These are phyloP conservation scores for Neurospora sp. DNA, from an alignment of 495 filamentous ascomycete species.

Conservation along the genomic window DNA sequence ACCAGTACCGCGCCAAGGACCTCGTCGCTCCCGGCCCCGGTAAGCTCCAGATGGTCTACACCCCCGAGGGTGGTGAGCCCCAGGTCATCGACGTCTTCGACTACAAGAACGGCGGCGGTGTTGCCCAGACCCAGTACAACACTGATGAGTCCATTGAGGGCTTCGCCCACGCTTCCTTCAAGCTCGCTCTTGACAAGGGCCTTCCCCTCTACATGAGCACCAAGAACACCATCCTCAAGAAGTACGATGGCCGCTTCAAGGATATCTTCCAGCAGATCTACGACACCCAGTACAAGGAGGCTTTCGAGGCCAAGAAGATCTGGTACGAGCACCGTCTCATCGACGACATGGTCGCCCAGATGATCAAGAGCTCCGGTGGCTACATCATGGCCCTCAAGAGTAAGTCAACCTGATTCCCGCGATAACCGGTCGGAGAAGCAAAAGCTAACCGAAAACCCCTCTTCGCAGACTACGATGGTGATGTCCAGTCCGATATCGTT, in stretches of 20 bases:
- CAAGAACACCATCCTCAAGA: slow-evolving; percentile 99
- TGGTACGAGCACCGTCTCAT: slow-evolving; percentile 99
- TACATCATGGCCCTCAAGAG: slow-evolving; percentile 98
- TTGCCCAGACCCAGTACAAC: slow-evolving; percentile 94
- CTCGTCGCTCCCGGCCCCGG: slow-evolving; percentile 68
- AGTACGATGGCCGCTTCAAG: slow-evolving; percentile 97
- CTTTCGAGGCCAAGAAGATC: slow-evolving; percentile 83
- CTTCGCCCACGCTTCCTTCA: slow-evolving; percentile 93
- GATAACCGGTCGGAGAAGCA: background rate
- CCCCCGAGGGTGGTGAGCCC: slow-evolving; percentile 70
- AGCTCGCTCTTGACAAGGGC: slow-evolving; percentile 77
- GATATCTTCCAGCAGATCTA: slow-evolving; percentile 98
- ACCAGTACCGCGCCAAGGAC: slow-evolving; percentile 97
- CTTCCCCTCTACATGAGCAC: slow-evolving; percentile 97
- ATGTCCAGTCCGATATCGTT: slow-evolving; percentile 96
- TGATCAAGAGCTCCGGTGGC: slow-evolving; percentile 95
- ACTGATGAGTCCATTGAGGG: slow-evolving; percentile 88
- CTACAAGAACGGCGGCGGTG: slow-evolving; percentile 72
- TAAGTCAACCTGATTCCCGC: slow-evolving; percentile 30
- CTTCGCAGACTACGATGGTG: slow-evolving; percentile 82
- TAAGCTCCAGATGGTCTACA: slow-evolving; percentile 88
- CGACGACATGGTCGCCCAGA: slow-evolving; percentile 99
- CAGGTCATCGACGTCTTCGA: slow-evolving; percentile 84
- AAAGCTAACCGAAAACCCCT: slow-evolving; percentile 1
- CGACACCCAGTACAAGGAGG: slow-evolving; percentile 72